These are phyloP conservation scores for Lasiodiplodia sp. DNA, from an alignment of 2,329 filamentous ascomycete genomes.

Conservation along the genomic window DNA sequence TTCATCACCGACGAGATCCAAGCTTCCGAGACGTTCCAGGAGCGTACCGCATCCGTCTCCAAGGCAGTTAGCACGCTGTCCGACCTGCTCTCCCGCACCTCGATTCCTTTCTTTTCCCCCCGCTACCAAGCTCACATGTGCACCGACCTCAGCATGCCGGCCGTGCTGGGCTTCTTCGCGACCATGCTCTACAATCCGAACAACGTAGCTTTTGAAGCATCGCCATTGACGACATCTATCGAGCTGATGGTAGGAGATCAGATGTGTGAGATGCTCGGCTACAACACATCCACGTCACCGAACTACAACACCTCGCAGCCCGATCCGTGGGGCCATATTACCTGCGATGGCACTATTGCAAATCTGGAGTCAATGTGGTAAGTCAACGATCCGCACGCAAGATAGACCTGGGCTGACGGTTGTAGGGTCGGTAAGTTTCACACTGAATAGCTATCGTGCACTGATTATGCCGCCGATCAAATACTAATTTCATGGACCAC, in stretches of 20 bases:
- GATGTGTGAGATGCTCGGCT: slow-evolving; percentile 56
- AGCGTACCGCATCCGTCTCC: slow-evolving; percentile 44
- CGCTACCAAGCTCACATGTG: slow-evolving; percentile 59
- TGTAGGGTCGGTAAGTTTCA: slow-evolving; percentile 8
- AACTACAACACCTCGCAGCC: slow-evolving; percentile 37
- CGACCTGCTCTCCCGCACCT: slow-evolving; percentile 51
- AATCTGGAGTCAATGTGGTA: slow-evolving; percentile 59
- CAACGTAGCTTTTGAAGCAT: slow-evolving; percentile 57
- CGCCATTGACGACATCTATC: slow-evolving; percentile 54
- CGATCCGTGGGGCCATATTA: slow-evolving; percentile 55
- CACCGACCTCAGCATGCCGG: slow-evolving; percentile 52
- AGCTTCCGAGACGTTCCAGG: slow-evolving; percentile 45
- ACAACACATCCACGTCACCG: slow-evolving; percentile 38
- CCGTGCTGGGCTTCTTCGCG: slow-evolving; percentile 57
- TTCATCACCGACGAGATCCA: slow-evolving; percentile 51
- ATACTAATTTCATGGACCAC: slow-evolving; percentile 4
- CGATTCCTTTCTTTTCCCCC: slow-evolving; percentile 57
- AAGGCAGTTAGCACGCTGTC: slow-evolving; percentile 47
- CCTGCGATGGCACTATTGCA: slow-evolving; percentile 55
- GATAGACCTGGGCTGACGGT: slow-evolving; percentile 19
- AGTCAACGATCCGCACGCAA: not conserved
- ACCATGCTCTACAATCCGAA: slow-evolving; percentile 62
- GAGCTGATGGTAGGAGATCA: slow-evolving; percentile 57
- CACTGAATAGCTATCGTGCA: too few relatives aligned
- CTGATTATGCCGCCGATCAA: too few relatives aligned